A percentile compares a stretch with the other conserved stretches of the same genome.
Evolutionary conservation across 495 filamentous ascomycete species (phyloP).

Genomic region (Penicillium silybi): DNA sequence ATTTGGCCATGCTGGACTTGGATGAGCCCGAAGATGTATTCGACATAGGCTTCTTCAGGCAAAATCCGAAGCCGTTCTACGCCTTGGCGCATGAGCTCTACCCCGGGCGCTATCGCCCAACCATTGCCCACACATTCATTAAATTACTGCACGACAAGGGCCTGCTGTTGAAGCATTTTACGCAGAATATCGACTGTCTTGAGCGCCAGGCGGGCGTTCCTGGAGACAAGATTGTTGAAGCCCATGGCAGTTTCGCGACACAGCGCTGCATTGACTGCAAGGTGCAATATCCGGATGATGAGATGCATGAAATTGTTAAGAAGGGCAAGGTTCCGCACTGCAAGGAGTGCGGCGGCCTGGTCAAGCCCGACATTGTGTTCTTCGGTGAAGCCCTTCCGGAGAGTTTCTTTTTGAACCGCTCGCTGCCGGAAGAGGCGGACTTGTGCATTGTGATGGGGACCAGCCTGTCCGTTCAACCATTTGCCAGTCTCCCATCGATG

Average conservation of each 20-base stretch:
- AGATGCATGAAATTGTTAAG: constrained; percentile 66
- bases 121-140: constrained; percentile 78
- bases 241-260: constrained; percentile 88
- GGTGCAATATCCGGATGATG: constrained; percentile 59
- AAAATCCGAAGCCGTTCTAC: constrained; percentile 88
- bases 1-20: constrained; percentile 76
- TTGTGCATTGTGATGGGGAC: constrained; percentile 89
- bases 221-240: constrained; percentile 77
- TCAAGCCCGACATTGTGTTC: constrained; percentile 98
- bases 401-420: constrained; percentile 59
- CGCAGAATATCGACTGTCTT: constrained; percentile 95
- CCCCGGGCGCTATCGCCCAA: constrained; percentile 86
- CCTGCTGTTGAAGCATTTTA: constrained; percentile 80
- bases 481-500: constrained; percentile 71
- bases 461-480: constrained; percentile 83
- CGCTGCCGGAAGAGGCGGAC: constrained; percentile 61
- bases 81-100: constrained; percentile 85
- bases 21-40: constrained; percentile 76
- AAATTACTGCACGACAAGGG: constrained; percentile 69
- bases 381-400: constrained; percentile 84
- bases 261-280: constrained; percentile 91
- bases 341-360: constrained; percentile 66
- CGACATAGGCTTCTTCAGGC: constrained; percentile 80
- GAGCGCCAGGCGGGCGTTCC: constrained; percentile 87
- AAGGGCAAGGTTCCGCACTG: constrained; percentile 67